Conservation (phyloP, 1,284 basidiomycete genomes). For the Malassezia equina region DNA sequence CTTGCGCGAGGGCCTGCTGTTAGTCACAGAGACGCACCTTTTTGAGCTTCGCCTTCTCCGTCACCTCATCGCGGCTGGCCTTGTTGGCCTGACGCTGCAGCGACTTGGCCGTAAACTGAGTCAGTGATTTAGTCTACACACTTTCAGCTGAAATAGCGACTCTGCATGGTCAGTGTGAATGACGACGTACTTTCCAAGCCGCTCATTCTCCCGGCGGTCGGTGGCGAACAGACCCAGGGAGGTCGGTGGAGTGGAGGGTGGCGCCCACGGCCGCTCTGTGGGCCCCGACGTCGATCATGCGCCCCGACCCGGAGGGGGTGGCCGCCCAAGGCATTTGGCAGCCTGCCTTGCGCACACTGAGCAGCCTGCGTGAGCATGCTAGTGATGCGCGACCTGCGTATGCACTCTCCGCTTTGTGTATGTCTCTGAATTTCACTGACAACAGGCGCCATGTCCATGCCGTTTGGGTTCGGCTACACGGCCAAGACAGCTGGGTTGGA, state of each 20-base stretch:
- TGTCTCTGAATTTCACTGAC: neutral
- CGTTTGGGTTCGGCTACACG: slow-evolving; percentile 28
- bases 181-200: slow-evolving; percentile 30
- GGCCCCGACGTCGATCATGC: neutral
- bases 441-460: slow-evolving; percentile 24
- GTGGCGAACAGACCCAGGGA: neutral
- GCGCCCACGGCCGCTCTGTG: neutral
- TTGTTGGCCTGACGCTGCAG: slow-evolving; percentile 45
- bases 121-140: slow-evolving; percentile 7
- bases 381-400: slow-evolving; percentile 23
- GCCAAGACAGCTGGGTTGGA: slow-evolving; percentile 22
- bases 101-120: slow-evolving; percentile 43
- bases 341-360: slow-evolving; percentile 7
- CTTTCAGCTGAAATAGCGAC: slow-evolving; percentile 46
- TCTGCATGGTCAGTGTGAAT: slow-evolving; percentile 15
- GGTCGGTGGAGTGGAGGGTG: neutral
- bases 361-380: slow-evolving; percentile 20
- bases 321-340: neutral
- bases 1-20: slow-evolving; percentile 79
- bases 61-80: slow-evolving; percentile 41
- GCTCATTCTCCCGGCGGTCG: slow-evolving; percentile 19
- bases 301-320: neutral
- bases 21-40: slow-evolving; percentile 21
- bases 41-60: slow-evolving; percentile 46
- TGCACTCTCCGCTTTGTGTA: slow-evolving; percentile 22